A percentile compares a stretch with the other conserved stretches of the same genome.
phyloP scores from a whole-genome alignment of 495 filamentous ascomycete species.

The Daldinia concentrica region DNA sequence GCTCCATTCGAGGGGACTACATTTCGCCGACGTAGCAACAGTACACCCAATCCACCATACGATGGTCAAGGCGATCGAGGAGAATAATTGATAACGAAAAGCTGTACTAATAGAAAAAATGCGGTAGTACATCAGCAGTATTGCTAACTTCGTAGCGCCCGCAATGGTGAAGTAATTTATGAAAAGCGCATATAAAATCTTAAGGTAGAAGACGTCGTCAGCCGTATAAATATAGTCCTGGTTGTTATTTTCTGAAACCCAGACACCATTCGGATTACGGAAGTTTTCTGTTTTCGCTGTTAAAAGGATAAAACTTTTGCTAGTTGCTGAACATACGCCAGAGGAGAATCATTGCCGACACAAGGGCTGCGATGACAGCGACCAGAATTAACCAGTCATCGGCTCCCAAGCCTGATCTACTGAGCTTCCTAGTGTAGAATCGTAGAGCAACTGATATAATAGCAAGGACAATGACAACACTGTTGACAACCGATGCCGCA shows the following conservation, averaged over 20 bases:
- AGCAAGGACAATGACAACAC: background rate
- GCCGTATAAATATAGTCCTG: background rate
- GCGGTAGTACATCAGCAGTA: background rate
- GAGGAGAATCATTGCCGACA: background rate
- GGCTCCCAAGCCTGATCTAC: background rate
- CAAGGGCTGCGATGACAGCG: background rate
- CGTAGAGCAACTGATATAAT: background rate
- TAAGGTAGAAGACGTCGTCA: background rate
- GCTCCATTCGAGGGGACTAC: background rate
- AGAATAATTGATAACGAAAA: background rate
- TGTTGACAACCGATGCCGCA: background rate
- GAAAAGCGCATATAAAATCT: background rate
- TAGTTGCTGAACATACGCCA: background rate
- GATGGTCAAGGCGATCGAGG: background rate
- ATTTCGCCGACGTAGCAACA: background rate
- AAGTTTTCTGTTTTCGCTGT: too few species aligned
- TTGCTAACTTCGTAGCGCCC: background rate
- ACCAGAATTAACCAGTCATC: background rate
- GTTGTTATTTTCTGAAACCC: background rate
- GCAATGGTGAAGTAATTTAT: background rate
- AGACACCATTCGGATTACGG: background rate
- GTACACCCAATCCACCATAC: background rate
- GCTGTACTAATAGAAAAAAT: background rate
- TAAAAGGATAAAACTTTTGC: background rate
- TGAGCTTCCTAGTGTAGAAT: background rate